Evolutionary conservation across 148 eudicot species (phyloP).

Genomic region (Agrostemma githago): DNA sequence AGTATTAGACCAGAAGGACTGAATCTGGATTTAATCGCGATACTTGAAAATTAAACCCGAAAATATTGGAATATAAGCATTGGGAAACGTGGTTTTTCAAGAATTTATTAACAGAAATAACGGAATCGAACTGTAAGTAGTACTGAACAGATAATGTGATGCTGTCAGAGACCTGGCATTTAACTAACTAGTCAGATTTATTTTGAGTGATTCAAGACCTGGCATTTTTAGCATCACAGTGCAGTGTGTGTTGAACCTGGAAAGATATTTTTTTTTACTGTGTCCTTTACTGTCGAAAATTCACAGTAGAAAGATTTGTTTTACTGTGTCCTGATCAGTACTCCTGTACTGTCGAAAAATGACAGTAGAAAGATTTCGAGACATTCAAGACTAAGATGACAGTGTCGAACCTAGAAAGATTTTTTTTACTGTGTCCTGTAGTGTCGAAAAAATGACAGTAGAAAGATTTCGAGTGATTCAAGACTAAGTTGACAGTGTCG

Average conservation of each 20-base stretch:
- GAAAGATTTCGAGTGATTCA: too few relatives aligned
- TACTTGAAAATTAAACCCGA: background rate
- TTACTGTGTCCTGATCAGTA: too few relatives aligned
- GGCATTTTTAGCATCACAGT: too few relatives aligned
- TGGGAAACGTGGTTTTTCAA: background rate
- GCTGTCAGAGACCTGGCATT: background rate
- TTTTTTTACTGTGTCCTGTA: too few relatives aligned
- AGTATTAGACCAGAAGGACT: background rate
- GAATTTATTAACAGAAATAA: constrained; percentile 7
- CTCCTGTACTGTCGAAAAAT: too few relatives aligned
- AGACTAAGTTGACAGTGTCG: too few relatives aligned
- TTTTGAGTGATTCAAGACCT: background rate
- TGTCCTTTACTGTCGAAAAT: too few relatives aligned
- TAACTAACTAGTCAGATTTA: background rate
- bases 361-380: too few relatives aligned
- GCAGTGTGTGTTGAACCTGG: background rate
- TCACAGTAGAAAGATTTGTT: too few relatives aligned
- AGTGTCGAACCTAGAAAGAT: too few relatives aligned
- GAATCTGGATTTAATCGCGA: background rate
- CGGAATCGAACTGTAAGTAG: background rate
- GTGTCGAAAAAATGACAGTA: too few relatives aligned
- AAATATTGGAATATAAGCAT: background rate
- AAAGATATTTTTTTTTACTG: background rate
- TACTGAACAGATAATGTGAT: background rate
- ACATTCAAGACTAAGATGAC: too few relatives aligned